Percentiles rank a stretch among this genome's conserved stretches.
These are phyloP conservation scores for Aspergillus taichungensis DNA, from an alignment of 495 filamentous ascomycete genomes.

Conservation along the genomic window DNA sequence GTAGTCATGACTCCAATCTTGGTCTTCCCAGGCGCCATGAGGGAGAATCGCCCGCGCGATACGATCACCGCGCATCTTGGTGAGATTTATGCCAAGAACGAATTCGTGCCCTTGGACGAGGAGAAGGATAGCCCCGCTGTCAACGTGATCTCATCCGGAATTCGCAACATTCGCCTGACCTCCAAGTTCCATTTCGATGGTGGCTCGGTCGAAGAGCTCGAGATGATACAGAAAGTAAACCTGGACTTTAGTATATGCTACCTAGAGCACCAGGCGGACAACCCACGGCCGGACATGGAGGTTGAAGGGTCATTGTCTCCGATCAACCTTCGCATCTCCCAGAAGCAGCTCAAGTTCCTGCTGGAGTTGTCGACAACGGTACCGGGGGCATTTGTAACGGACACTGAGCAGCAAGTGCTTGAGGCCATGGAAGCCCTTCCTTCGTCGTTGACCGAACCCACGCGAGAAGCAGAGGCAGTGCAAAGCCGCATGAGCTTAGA, in stretches of 20 bases:
- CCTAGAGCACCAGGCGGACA: conserved; percentile 68
- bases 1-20: conserved; percentile 90
- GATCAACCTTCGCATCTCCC: conserved; percentile 80
- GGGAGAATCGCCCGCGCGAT: conserved; percentile 58
- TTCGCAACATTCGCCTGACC: conserved; percentile 82
- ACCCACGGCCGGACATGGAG: conserved; percentile 82
- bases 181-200: conserved; percentile 79
- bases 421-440: conserved; percentile 57
- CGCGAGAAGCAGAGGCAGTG: conserved; percentile 26
- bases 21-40: conserved; percentile 74
- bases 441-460: conserved; percentile 43
- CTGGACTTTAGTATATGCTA: conserved; percentile 86
- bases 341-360: conserved; percentile 82
- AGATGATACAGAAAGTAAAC: conserved; percentile 95
- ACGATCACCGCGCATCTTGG: conserved; percentile 86
- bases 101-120: conserved; percentile 74
- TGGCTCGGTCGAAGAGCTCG: conserved; percentile 69
- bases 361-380: conserved; percentile 77
- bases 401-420: conserved; percentile 59
- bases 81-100: conserved; percentile 94
- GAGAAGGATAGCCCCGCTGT: conserved; percentile 59
- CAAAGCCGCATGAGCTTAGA: conserved; percentile 41
- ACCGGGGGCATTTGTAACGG: conserved; percentile 74
- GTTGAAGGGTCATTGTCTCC: conserved; percentile 86
- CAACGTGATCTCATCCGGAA: conserved; percentile 85